Evolutionary conservation across 2,329 filamentous ascomycete genomes (phyloP), one percentile per base, ranked within the genome.

Genomic region (Stagonosporopsis chrysanthemi): DNA sequence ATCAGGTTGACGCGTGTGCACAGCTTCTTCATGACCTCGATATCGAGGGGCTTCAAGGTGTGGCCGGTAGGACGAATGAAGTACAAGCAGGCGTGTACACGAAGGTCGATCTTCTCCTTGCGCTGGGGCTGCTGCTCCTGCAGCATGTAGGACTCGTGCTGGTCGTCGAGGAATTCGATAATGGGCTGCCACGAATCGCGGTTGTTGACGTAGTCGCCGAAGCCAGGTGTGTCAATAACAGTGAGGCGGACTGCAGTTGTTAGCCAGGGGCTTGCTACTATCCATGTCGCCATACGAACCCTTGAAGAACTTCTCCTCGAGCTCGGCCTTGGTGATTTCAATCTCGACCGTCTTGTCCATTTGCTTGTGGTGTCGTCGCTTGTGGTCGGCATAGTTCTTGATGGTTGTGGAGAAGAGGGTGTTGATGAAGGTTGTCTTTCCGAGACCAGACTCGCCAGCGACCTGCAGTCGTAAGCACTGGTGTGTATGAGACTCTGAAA

Each of bases 301-400:
- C 87, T 99, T 99, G 90, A 99, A 99, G 86, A 99, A 99, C 85
- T 99, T 99, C 89, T 99, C 95, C 83, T 99, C 95, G 64, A 99
- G 84, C 84, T 99, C 95, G 58, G 95, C 95, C 87, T 99, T 99
- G 79, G 95, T 99, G 78, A 99, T 99, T 81, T 99, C 95, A 71
- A 99, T 99, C 84, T 99, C 96, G 66, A 99, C 95, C 11, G 95
- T 99, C 87, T 98, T 98, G 84, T 99, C 95, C 70, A 98, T 88
- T 84, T 99, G 95, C 88, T 99, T 99, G 82, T 95, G 91, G 81
- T 99, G 95, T 77, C 95, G 91, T 81, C 92, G 91, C 86, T 97
- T 97, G 87, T 99, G 94, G 81, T 99, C 95, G 86, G 95, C 95
- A 80, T 99, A 99, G 87, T 98, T 99, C 87, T 99, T 99, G 87